Base-by-base conservation (phyloP, 116 monocot species). In the Zostera marina region DNA sequence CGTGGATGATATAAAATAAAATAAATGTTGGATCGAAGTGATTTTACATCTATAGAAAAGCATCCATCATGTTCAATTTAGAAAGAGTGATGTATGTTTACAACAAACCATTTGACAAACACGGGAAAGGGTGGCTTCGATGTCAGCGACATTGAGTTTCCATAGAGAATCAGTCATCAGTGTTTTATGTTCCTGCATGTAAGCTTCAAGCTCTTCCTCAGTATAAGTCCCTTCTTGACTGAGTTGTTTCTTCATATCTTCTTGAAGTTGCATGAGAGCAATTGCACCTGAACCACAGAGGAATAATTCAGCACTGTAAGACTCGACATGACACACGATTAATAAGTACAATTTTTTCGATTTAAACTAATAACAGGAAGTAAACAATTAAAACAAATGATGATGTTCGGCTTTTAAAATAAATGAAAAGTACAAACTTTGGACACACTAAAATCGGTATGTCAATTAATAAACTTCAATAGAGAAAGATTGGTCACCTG, bases 141-240 rank as follows among this genome's bases (percentile, higher is more conserved):
- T 98, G 73, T 89, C 98, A 45, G 90, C 85, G 69, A 98, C 90
- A 78, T 89, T 98, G 32, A 98, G 85, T 71, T 98, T 98, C 98
- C 90, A 98, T 25, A 98, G 74, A 9, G 98, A 90, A 70, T 98
- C 82, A 42, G 76, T 68, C 98, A 98, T 90, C 68, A 86, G 21
- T 63, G 83, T 83, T 69, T 98, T 86, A 43, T 98, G 80, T 23
- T 76, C 57, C 64, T 73, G 63, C 82, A 89, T 68, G 62, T 86
- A 98, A 5, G 64, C 65, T 60, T 98, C 98, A 47, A 96, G 89
- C 63, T 90, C 76, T 61, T 80, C 74, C 60, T 98, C 86, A 7
- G 86, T 89, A 56, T 81, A 89, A 49, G 76, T 74, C 3, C 81
- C 85, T 49, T 98, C 86, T 49, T 71, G 22, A 72, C 71, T 83